Base-by-base conservation (phyloP, 2,329 filamentous ascomycete genomes). In the Ascocoryne sarcoides region DNA sequence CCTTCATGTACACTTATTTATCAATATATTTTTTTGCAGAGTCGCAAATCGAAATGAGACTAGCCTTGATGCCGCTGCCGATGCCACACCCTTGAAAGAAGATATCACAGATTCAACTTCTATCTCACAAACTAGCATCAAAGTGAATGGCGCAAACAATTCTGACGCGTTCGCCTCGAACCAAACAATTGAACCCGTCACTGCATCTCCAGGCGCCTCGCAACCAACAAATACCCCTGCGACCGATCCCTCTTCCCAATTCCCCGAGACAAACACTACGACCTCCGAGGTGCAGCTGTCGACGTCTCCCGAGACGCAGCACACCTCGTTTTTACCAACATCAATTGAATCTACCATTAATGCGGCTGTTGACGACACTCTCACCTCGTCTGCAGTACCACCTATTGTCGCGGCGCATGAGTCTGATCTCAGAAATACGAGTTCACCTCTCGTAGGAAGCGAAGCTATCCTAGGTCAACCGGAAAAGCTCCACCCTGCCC, bases 1-100 rank as follows among this genome's bases (percentile, higher is more conserved):
- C 29, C 48, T 54, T 39, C 53, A 32, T 47, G 40, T 52, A 51
- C 40, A 46, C 48, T 50, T 58, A 60, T 54, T 58, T 57, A 57
- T 57, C 39, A 56, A 54, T 53, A 29, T 56, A 54, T 49, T 40
- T 45, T 26, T 26, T 46, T 50, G 39, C 52, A 60, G 58, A 55
- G 48, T 38, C 44, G 48, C 55, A 42, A 50, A 42, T 44, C 51
- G 40, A 48, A 49, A 59, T 57, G 56, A 56, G 40, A 45, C 46
- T 43, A 50, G 36, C 41, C 43, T 43, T 52, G 44, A 55, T 36
- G 38, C 43, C 43, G 43, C 50, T 23, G 37, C 43, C 26, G 35
- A 46, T 51, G 46, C 54, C 34, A 16, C 45, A 14, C 30, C 39
- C 19, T 29, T 49, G 39, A 47, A 28, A 38, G 48, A 55, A 37